Evolutionary conservation across 2,329 filamentous ascomycete genomes (phyloP).

Genomic region (Colletotrichum falcatum): DNA sequence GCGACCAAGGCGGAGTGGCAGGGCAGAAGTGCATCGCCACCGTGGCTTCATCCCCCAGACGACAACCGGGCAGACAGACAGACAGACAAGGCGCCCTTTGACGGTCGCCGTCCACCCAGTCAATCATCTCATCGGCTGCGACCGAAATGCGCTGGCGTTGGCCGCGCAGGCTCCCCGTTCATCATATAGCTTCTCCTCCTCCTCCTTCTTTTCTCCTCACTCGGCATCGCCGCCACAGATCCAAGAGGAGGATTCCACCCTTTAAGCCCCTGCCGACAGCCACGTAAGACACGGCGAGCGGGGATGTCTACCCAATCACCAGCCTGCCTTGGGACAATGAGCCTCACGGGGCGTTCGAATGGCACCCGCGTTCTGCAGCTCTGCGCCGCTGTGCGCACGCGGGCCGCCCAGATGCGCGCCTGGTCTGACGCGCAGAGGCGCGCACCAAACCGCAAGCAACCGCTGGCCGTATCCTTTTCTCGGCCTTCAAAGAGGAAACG

Average conservation of each 20-base stretch:
- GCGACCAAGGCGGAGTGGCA: neutral
- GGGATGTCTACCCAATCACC: neutral
- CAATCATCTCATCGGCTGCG: neutral
- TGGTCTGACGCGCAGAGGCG: neutral
- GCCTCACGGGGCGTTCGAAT: neutral
- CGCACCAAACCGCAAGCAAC: neutral
- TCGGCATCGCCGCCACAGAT: neutral
- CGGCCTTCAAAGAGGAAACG: neutral
- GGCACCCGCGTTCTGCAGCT: neutral
- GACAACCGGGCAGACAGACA: neutral
- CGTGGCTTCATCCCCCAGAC: rapidly evolving
- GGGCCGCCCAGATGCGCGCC: neutral
- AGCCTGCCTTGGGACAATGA: neutral
- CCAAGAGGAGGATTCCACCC: neutral
- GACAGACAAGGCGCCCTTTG: no score
- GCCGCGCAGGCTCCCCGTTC: neutral
- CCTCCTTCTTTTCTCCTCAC: neutral
- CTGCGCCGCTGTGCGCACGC: neutral
- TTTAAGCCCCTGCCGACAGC: neutral
- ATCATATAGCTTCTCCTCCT: neutral
- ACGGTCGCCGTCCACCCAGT: neutral
- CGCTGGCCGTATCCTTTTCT: no score
- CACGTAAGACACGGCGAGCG: neutral
- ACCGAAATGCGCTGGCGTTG: neutral
- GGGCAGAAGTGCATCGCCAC: neutral